Conservation (phyloP, 2,329 filamentous ascomycete species). For the Stagonosporopsis chrysanthemi region DNA sequence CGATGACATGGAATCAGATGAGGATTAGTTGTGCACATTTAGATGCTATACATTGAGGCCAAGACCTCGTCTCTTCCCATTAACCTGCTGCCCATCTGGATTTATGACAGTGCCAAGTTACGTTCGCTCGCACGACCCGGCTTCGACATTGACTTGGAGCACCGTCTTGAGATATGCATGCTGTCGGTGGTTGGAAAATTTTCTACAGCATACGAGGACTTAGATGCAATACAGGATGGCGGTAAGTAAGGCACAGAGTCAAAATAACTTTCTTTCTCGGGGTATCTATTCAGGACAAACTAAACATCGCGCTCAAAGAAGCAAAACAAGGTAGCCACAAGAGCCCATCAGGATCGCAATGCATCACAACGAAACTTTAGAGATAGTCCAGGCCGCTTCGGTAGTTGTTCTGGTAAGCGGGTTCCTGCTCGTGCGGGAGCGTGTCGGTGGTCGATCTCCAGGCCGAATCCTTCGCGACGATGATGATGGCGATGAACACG, state of each 20-base stretch:
- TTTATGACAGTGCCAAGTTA: not conserved
- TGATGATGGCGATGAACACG: not conserved
- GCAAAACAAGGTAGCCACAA: not conserved
- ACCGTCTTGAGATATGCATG: not conserved
- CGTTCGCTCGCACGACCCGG: not conserved
- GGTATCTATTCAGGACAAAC: not conserved
- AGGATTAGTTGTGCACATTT: conserved; percentile 1
- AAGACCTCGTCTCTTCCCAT: not conserved
- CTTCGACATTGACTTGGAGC: not conserved
- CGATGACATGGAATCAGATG: conserved; percentile 24
- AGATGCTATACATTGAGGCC: not conserved
- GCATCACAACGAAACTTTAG: not conserved
- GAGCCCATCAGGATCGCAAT: not conserved
- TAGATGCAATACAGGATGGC: not conserved
- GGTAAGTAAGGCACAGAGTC: not conserved
- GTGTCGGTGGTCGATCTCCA: conserved; percentile 4
- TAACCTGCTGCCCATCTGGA: not conserved
- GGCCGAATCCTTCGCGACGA: conserved; percentile 9
- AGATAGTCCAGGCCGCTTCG: too few relatives aligned
- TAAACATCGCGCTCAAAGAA: not conserved
- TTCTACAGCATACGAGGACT: not conserved
- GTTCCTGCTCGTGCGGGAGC: not conserved
- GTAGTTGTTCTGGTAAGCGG: too few relatives aligned
- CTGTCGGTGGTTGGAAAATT: not conserved
- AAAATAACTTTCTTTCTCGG: not conserved